Percentiles rank a stretch among this genome's conserved stretches.
phyloP scores from a whole-genome alignment of 2,329 filamentous ascomycete genomes.

The Endocalyx cinctus region DNA sequence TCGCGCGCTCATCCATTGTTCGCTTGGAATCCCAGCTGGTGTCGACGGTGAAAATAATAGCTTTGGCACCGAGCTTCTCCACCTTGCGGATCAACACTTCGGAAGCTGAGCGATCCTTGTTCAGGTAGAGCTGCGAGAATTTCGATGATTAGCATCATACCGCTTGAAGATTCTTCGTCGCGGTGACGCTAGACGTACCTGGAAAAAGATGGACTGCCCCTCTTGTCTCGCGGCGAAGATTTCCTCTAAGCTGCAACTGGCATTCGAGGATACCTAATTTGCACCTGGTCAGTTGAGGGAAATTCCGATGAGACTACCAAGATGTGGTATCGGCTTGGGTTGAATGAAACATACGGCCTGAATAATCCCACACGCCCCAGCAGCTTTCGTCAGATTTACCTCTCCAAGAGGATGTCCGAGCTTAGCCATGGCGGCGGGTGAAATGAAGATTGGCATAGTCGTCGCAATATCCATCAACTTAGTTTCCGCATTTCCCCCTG shows the following conservation, averaged over 20 bases:
- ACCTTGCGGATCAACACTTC: conserved; percentile 9
- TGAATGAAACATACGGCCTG: neutral
- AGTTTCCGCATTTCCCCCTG: too few species aligned
- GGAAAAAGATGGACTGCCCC: conserved; percentile 34
- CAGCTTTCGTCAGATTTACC: neutral
- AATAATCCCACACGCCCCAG: neutral
- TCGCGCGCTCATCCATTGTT: too few species aligned
- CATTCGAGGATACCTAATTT: neutral
- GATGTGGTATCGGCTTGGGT: too few species aligned
- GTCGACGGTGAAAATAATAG: conserved; percentile 16
- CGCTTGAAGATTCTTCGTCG: neutral
- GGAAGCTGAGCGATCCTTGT: conserved; percentile 8
- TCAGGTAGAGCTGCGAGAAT: conserved; percentile 25
- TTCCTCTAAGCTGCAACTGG: conserved; percentile 28
- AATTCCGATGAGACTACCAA: too few species aligned
- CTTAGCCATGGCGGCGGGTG: neutral
- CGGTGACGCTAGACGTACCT: conserved; percentile 14
- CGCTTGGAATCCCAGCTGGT: conserved; percentile 1
- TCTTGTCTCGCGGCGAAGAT: conserved; percentile 33
- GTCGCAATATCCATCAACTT: too few species aligned
- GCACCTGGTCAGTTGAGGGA: neutral
- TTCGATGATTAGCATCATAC: neutral
- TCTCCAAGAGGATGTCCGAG: neutral
- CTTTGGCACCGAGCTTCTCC: conserved; percentile 12
- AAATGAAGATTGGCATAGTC: conserved; percentile 1